A percentile compares a stretch with the other conserved stretches of the same genome.
Evolutionary conservation across 352 stramenopile species (phyloP).

Genomic region (Globisporangium megalacanthum): DNA sequence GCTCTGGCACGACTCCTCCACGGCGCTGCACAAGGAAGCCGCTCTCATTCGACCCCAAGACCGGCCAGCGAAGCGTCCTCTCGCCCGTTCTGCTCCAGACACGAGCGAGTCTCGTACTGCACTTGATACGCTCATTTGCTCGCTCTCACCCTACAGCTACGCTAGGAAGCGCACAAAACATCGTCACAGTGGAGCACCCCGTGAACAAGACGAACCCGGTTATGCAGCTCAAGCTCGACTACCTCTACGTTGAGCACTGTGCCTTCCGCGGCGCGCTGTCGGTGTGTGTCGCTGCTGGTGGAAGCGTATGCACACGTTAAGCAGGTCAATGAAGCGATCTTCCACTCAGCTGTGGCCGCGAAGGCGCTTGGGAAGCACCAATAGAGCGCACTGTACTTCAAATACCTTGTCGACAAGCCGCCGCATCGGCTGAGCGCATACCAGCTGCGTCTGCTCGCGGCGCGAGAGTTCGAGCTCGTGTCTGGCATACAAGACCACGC

Average conservation of each 20-base stretch:
- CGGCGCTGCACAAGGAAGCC: constrained; percentile 29
- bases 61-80: constrained; percentile 10
- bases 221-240: constrained; percentile 41
- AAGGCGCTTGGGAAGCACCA: constrained; percentile 41
- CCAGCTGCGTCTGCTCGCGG: constrained; percentile 52
- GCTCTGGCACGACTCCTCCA: constrained; percentile 43
- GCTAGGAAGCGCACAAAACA: constrained; percentile 61
- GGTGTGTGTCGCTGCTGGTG: constrained; percentile 59
- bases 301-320: constrained; percentile 43
- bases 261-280: constrained; percentile 55
- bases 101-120: background rate
- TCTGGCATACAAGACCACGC: constrained; percentile 33
- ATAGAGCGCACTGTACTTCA: constrained; percentile 69
- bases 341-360: constrained; percentile 55
- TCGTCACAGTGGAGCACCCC: constrained; percentile 75
- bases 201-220: constrained; percentile 58
- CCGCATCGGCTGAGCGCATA: constrained; percentile 44
- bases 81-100: constrained; percentile 8
- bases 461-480: constrained; percentile 40
- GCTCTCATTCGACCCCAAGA: constrained; percentile 4
- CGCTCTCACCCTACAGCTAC: background rate
- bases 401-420: constrained; percentile 55
- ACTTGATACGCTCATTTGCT: background rate
- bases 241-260: constrained; percentile 67
- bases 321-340: constrained; percentile 49